Conservation (phyloP, 257 asterid genomes). For the Coffea canephora region DNA sequence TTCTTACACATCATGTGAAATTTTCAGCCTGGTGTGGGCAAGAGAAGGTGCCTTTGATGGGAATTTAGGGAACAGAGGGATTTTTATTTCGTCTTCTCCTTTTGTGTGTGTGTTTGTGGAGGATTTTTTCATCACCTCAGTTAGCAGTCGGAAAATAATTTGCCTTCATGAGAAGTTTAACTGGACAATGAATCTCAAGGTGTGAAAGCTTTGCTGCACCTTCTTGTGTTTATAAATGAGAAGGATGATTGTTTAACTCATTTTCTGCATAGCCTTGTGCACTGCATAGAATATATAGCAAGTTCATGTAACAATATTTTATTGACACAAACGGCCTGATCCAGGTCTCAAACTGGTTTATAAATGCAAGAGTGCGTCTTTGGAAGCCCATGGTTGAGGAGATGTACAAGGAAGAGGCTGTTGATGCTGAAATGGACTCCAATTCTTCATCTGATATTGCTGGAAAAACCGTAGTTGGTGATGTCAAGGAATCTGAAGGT, state of each 20-base stretch:
- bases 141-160: not conserved
- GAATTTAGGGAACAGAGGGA: not conserved
- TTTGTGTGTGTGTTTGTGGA: not conserved
- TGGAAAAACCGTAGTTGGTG: conserved; percentile 28
- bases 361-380: conserved; percentile 87
- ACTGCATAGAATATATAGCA: not conserved
- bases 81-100: too few relatives aligned
- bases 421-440: conserved; percentile 57
- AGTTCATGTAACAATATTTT: not conserved
- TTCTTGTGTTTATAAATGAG: not conserved
- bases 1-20: not conserved
- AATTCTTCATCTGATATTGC: conserved; percentile 56
- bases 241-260: not conserved
- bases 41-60: not conserved
- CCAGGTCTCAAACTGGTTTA: conserved; percentile 98
- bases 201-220: not conserved
- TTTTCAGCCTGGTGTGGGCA: not conserved
- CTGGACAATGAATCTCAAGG: not conserved
- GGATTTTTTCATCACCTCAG: not conserved
- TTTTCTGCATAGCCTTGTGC: not conserved
- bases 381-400: conserved; percentile 99
- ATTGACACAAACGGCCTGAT: not conserved
- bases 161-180: not conserved
- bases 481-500: conserved; percentile 37
- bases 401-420: conserved; percentile 86